Percentiles rank a stretch among this genome's conserved stretches.
These are phyloP conservation scores for Immersiporthe knoxdaviesiana DNA, from an alignment of 2,329 filamentous ascomycete species.

Conservation along the genomic window DNA sequence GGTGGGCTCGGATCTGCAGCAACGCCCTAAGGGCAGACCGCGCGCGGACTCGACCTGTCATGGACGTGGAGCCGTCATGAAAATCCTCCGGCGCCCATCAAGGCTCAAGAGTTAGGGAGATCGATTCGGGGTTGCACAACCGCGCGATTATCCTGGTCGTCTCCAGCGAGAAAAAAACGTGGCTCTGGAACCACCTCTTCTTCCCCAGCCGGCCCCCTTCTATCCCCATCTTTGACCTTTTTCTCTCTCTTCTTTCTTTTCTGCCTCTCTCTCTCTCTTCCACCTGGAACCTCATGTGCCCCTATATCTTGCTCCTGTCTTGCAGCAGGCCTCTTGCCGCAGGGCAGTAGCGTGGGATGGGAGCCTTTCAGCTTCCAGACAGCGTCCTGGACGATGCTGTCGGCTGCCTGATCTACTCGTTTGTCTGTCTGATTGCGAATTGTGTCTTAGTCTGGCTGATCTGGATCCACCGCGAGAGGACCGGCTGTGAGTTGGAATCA, in stretches of 20 bases:
- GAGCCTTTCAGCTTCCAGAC: constrained; percentile 30
- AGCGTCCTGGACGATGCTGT: constrained; percentile 27
- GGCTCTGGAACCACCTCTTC: neutral
- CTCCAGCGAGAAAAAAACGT: neutral
- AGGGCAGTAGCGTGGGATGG: constrained; percentile 26
- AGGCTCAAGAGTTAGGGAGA: neutral
- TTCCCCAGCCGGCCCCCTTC: neutral
- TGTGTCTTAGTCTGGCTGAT: constrained; percentile 24
- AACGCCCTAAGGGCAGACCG: neutral
- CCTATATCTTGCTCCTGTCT: neutral
- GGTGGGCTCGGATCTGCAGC: neutral
- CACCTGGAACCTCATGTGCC: neutral
- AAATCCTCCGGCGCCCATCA: neutral
- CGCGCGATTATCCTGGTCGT: neutral
- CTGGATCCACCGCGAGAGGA: constrained; percentile 26
- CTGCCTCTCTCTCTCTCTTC: no score
- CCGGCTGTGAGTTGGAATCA: constrained; percentile 13
- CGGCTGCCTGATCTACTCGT: constrained; percentile 22
- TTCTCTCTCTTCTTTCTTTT: neutral
- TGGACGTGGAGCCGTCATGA: neutral
- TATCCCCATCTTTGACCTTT: neutral
- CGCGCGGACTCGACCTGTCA: neutral
- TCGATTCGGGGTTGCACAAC: neutral
- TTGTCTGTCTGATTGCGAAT: constrained; percentile 23
- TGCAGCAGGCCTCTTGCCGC: constrained; percentile 4